Conservation (phyloP, 108 stramenopile genomes). For the Chaetoceros tenuissimus region DNA sequence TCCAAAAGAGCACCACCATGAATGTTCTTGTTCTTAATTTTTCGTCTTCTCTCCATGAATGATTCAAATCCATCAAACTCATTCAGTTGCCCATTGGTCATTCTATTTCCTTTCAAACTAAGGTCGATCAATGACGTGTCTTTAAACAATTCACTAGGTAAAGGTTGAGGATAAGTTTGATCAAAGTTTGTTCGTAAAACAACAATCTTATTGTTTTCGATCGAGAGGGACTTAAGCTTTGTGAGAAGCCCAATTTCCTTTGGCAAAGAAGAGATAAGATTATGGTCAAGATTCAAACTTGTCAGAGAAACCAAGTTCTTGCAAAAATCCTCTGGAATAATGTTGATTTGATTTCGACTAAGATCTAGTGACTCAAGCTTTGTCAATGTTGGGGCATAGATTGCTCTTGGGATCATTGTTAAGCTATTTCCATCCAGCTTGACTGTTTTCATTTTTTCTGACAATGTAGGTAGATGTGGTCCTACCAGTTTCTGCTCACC, state of each 20-base stretch:
- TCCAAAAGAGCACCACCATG: constrained; percentile 59
- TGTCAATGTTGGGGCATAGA: constrained; percentile 15
- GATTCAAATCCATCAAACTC: constrained; percentile 61
- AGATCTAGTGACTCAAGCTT: constrained; percentile 65
- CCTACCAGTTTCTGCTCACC: background rate
- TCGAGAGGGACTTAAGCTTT: constrained; percentile 62
- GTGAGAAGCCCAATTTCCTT: constrained; percentile 40
- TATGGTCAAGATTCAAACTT: constrained; percentile 68
- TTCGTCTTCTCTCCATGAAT: constrained; percentile 71
- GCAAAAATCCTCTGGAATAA: constrained; percentile 46
- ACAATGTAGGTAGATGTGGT: constrained; percentile 25
- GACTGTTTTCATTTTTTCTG: constrained; percentile 50
- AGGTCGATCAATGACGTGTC: constrained; percentile 73
- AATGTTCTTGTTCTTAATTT: constrained; percentile 65
- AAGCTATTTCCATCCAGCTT: constrained; percentile 47
- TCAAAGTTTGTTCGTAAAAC: constrained; percentile 33
- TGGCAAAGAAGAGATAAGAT: constrained; percentile 56
- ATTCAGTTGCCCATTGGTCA: constrained; percentile 70
- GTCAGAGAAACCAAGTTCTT: constrained; percentile 32
- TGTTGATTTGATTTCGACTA: constrained; percentile 51
- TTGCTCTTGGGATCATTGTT: constrained; percentile 34
- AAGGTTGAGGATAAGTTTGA: constrained; percentile 57
- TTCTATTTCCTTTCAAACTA: constrained; percentile 71
- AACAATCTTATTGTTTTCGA: constrained; percentile 54
- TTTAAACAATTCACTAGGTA: constrained; percentile 55